phyloP scores from a whole-genome alignment of 345 rosid species.

The Linum trigynum region DNA sequence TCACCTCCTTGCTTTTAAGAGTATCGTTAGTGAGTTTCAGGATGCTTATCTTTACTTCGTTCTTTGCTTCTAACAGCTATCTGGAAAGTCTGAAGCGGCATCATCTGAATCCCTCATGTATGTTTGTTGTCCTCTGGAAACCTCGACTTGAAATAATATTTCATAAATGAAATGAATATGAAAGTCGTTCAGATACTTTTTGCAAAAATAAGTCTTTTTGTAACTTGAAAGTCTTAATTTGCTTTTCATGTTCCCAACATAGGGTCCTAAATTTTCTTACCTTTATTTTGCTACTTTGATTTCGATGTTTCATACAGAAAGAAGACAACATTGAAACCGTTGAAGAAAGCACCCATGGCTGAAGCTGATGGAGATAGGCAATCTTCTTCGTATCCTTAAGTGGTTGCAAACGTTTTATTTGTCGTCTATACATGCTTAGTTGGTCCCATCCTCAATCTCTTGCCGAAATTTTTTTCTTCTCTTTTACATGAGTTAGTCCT shows the following conservation, averaged over 20 bases:
- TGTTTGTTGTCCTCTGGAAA: conserved; percentile 18
- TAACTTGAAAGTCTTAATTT: too few species aligned
- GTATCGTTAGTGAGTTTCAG: conserved; percentile 15
- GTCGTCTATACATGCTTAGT: conserved; percentile 11
- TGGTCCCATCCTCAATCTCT: conserved; percentile 11
- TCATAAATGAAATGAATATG: neutral
- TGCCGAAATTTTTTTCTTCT: conserved; percentile 1
- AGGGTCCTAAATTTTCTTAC: neutral
- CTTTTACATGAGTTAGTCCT: conserved; percentile 22
- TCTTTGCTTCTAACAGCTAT: conserved; percentile 34
- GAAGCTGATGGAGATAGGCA: conserved; percentile 55
- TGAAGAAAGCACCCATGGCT: conserved; percentile 40
- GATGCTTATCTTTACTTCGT: conserved; percentile 18
- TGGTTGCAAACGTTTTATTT: conserved; percentile 5
- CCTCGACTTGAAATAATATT: neutral
- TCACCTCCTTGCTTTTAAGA: neutral
- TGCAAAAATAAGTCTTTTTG: neutral
- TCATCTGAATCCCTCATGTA: conserved; percentile 46
- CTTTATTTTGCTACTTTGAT: conserved; percentile 19
- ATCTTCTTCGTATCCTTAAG: conserved; percentile 60
- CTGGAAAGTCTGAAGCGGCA: conserved; percentile 43
- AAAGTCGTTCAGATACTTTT: neutral
- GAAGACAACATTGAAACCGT: conserved; percentile 42
- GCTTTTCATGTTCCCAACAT: too few species aligned
- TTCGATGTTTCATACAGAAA: conserved; percentile 42